Evolutionary conservation across 768 basidiomycete species (phyloP).

Genomic region (Hericium erinaceus): DNA sequence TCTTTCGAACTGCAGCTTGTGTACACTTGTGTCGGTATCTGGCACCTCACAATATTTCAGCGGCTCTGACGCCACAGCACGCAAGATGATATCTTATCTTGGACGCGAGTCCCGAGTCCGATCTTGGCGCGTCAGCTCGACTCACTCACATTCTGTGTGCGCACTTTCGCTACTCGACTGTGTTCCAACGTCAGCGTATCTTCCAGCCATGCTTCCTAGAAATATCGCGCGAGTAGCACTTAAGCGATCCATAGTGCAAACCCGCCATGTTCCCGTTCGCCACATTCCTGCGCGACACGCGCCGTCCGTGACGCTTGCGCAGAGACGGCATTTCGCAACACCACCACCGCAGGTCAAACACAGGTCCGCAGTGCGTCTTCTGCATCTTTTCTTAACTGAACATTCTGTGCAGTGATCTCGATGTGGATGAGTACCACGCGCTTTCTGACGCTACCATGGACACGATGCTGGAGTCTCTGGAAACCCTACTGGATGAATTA

Average conservation of each 20-base stretch:
- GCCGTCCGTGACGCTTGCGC: background rate
- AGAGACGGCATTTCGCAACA: constrained; percentile 7
- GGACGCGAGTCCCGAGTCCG: too few relatives aligned
- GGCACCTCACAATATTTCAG: too few relatives aligned
- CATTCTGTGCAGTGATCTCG: constrained; percentile 34
- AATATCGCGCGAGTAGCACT: background rate
- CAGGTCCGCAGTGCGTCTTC: constrained; percentile 3
- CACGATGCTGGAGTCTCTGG: constrained; percentile 60
- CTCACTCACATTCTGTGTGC: too few relatives aligned
- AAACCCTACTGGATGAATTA: constrained; percentile 55
- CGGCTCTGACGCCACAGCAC: background rate
- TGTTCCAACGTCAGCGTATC: too few relatives aligned
- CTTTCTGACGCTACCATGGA: constrained; percentile 77
- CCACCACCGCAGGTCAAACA: constrained; percentile 7
- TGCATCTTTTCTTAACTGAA: background rate
- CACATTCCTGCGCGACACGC: background rate
- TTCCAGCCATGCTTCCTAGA: background rate
- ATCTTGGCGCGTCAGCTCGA: too few relatives aligned
- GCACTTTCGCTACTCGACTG: too few relatives aligned
- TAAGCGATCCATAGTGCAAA: background rate
- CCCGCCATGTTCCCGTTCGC: background rate
- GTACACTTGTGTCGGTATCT: background rate
- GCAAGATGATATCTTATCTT: too few relatives aligned
- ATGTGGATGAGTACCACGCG: constrained; percentile 57
- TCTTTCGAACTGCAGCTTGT: background rate